Conservation (phyloP, 371 early-diverging fungal species). For the Apophysomyces trapeziformis region DNA sequence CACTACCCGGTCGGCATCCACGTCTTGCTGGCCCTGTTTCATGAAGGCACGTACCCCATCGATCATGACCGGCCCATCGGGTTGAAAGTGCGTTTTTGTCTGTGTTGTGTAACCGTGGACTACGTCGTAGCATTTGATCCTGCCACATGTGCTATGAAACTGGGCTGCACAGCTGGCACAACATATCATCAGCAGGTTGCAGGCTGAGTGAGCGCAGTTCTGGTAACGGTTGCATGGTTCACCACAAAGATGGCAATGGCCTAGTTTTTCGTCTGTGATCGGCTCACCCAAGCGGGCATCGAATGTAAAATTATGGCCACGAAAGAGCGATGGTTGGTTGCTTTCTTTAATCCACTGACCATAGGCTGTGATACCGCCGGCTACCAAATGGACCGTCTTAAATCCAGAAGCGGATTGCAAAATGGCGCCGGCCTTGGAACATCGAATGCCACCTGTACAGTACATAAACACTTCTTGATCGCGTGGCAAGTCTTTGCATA, state of each 20-base stretch:
- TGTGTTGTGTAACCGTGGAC: slow-evolving; percentile 39
- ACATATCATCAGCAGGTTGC: slow-evolving; percentile 77
- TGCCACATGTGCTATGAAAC: slow-evolving; percentile 68
- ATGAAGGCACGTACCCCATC: slow-evolving; percentile 47
- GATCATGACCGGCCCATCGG: slow-evolving; percentile 39
- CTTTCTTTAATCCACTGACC: slow-evolving; percentile 65
- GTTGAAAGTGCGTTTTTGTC: slow-evolving; percentile 29
- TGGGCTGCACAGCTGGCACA: slow-evolving; percentile 65
- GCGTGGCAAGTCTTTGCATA: slow-evolving; percentile 49
- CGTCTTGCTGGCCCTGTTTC: slow-evolving; percentile 38
- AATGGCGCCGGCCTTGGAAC: slow-evolving; percentile 78
- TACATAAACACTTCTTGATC: slow-evolving; percentile 83
- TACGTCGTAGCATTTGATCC: slow-evolving; percentile 62
- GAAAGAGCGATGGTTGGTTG: slow-evolving; percentile 58
- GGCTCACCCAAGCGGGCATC: slow-evolving; percentile 81
- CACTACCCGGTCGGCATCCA: slow-evolving; percentile 31
- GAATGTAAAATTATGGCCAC: slow-evolving; percentile 87
- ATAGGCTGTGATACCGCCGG: slow-evolving; percentile 82
- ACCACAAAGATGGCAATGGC: slow-evolving; percentile 76
- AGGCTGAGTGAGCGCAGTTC: slow-evolving; percentile 75
- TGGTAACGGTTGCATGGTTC: slow-evolving; percentile 67
- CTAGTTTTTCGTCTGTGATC: slow-evolving; percentile 71
- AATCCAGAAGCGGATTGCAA: slow-evolving; percentile 70
- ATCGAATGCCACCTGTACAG: slow-evolving; percentile 86
- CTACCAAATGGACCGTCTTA: slow-evolving; percentile 69